Base-by-base conservation (phyloP, 2,329 filamentous ascomycete species). In the Ambrosiella beaveri region DNA sequence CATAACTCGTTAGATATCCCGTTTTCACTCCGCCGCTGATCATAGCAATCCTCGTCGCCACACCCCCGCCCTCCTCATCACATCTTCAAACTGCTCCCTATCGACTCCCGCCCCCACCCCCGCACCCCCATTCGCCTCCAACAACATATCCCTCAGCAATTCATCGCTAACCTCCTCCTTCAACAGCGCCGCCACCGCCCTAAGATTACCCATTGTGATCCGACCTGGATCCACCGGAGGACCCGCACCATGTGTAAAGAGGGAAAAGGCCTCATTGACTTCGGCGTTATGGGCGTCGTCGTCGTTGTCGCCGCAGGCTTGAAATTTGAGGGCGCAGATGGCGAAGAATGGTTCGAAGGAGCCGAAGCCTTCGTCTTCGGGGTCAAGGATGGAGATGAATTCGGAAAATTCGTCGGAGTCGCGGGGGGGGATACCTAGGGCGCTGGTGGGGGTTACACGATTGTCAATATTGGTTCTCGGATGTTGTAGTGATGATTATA, bases 141-240 rank as follows among this genome's bases (percentile, higher is more conserved):
- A 73, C 59, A 98, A 85, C 93, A 98, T 98, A 73, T 96, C 89
- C 71, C 80, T 81, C 66, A 98, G 72, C 66, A 95, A 71, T 54
- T 88, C 84, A 65, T 97, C 93, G 60, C 81, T 80, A 27, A 95
- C 83, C 62, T 84, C 88, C 71, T 95, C 88, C 70, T 88, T 87
- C 65, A 98, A 71, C 64, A 88, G 80, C 64, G 80, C 81, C 47
- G 90, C 89, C 57, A 96, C 84, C 65, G 85, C 77, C 66, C 81
- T 80, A 67, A 98, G 71, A 70, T 95, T 85, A 13, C 77, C 78
- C 36, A 97, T 66, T 1, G 86, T 93, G 63, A 98, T 95, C n/a
- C 79, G 80, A 0, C 66, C 67, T 11, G 49, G 36, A 7, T 27
- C 54, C 7, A 12, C n/a, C 6, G 49, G 6, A 3, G 58, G 38